Percentiles rank a stretch among this genome's conserved stretches.
phyloP scores from a whole-genome alignment of 1,284 basidiomycete genomes.

The Cutaneotrichosporon dermatis region DNA sequence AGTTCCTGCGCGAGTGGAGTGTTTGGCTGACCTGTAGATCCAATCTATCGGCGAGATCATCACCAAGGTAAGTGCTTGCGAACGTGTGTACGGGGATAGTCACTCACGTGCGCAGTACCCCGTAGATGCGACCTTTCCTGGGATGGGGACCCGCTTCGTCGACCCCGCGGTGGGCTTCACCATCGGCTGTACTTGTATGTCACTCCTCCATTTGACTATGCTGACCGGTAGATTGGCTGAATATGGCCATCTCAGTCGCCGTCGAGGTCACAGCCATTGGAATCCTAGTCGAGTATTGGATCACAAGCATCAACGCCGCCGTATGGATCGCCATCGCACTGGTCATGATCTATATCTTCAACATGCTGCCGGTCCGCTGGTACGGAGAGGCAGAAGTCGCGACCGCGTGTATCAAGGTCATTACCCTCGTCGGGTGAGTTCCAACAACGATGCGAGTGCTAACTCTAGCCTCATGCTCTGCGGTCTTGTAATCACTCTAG shows the following conservation, averaged over 20 bases:
- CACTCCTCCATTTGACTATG: not conserved
- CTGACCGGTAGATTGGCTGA: constrained; percentile 8
- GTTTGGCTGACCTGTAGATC: not conserved
- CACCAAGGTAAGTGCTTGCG: constrained; percentile 4
- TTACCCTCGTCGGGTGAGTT: constrained; percentile 3
- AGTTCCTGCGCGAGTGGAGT: not conserved
- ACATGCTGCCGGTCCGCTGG: constrained; percentile 11
- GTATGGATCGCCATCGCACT: constrained; percentile 7
- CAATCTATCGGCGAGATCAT: constrained; percentile 16
- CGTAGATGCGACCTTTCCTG: constrained; percentile 16
- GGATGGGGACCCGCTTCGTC: constrained; percentile 15
- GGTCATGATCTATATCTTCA: constrained; percentile 5
- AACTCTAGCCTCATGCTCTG: constrained; percentile 4
- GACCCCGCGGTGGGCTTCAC: constrained; percentile 15
- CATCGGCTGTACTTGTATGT: constrained; percentile 15
- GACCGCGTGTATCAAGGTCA: constrained; percentile 16
- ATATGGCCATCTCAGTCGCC: constrained; percentile 12
- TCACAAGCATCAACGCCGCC: constrained; percentile 6
- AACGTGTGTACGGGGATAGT: not conserved
- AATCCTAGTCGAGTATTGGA: constrained; percentile 13
- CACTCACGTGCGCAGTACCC: constrained; percentile 8
- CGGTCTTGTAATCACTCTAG: constrained; percentile 14
- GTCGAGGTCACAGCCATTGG: constrained; percentile 12
- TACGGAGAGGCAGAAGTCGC: constrained; percentile 18
- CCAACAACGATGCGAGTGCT: no score